phyloP scores from a whole-genome alignment of 805 yeast species.

The Candida lessepsii region DNA sequence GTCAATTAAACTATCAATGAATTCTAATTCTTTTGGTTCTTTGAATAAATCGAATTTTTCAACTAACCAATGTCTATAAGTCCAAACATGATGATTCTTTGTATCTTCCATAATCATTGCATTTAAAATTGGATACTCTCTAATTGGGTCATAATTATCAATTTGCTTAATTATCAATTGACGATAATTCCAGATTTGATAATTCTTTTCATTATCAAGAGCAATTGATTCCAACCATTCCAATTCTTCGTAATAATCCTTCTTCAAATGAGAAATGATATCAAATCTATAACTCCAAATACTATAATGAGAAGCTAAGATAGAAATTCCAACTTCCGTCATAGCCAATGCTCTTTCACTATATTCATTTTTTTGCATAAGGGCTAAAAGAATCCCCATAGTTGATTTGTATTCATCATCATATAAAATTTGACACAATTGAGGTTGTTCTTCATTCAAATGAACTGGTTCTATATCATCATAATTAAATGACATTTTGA shows the following conservation, averaged over 20 bases:
- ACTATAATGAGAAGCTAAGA: conserved; percentile 88
- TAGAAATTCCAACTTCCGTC: conserved; percentile 59
- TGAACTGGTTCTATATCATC: conserved; percentile 46
- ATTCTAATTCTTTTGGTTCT: conserved; percentile 49
- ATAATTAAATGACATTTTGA: conserved; percentile 22
- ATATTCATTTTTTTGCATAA: conserved; percentile 58
- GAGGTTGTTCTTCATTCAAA: conserved; percentile 42
- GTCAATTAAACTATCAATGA: conserved; percentile 46
- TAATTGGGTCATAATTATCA: conserved; percentile 25
- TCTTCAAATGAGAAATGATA: conserved; percentile 42
- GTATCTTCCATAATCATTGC: conserved; percentile 74
- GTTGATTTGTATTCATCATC: conserved; percentile 64
- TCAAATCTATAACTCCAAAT: conserved; percentile 75
- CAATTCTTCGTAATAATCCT: conserved; percentile 52
- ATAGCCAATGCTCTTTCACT: conserved; percentile 70
- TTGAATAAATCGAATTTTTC: conserved; percentile 49
- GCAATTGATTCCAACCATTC: conserved; percentile 81
- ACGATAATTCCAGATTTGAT: conserved; percentile 96
- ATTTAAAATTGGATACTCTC: conserved; percentile 66
- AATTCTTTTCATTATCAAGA: conserved; percentile 78
- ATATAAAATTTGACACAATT: conserved; percentile 67
- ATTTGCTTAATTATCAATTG: conserved; percentile 54
- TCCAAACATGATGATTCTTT: conserved; percentile 97
- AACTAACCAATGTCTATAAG: conserved; percentile 83
- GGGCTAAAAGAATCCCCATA: conserved; percentile 60